Evolutionary conservation across 2,329 filamentous ascomycete genomes (phyloP).

Genomic region (Chaetomium globosum): DNA sequence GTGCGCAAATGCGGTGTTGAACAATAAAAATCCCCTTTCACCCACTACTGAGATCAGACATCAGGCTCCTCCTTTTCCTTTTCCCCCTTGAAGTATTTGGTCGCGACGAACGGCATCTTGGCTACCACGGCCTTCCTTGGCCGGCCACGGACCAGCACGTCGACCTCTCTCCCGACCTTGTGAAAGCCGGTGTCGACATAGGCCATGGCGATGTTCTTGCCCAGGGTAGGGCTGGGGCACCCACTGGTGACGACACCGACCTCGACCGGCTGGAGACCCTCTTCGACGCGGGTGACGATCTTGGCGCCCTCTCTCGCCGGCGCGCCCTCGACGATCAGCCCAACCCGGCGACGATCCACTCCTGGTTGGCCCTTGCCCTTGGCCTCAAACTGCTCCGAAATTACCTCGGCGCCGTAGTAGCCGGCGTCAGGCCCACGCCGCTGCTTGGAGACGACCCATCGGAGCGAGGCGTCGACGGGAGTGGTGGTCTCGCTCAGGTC

Average conservation of each 20-base stretch:
- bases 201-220: slow-evolving; percentile 94
- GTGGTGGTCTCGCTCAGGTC: slow-evolving; percentile 80
- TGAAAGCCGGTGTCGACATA: slow-evolving; percentile 81
- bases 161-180: slow-evolving; percentile 80
- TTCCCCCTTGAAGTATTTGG: slow-evolving; percentile 69
- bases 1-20: slow-evolving; percentile 30
- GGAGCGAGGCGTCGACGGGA: slow-evolving; percentile 59
- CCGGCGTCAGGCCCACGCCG: slow-evolving; percentile 65
- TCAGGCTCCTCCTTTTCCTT: neutral
- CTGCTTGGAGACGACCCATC: slow-evolving; percentile 83
- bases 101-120: slow-evolving; percentile 86
- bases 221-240: slow-evolving; percentile 81
- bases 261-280: slow-evolving; percentile 47
- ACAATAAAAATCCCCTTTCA: slow-evolving; percentile 10
- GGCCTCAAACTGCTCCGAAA: slow-evolving; percentile 74
- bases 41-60: neutral
- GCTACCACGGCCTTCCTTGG: slow-evolving; percentile 72
- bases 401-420: slow-evolving; percentile 83
- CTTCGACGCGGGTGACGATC: slow-evolving; percentile 58
- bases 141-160: slow-evolving; percentile 76
- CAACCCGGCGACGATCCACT: slow-evolving; percentile 73
- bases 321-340: slow-evolving; percentile 79
- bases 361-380: slow-evolving; percentile 72
- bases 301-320: slow-evolving; percentile 88
- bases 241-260: slow-evolving; percentile 87